Conservation (phyloP, 2,329 filamentous ascomycete genomes). For the Penicillium sclerotigenum region DNA sequence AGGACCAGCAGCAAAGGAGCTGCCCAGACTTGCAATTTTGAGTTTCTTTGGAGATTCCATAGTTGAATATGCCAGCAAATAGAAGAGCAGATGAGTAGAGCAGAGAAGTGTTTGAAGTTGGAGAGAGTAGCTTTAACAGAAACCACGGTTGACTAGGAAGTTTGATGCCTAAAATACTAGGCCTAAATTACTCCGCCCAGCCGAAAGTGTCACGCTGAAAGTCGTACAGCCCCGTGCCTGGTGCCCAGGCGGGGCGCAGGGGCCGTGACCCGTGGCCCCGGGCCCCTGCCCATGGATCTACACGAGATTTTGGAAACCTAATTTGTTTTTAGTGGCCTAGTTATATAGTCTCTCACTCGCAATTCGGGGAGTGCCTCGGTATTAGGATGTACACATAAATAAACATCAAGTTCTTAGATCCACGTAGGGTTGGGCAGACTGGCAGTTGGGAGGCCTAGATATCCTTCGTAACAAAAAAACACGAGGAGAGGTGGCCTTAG, state of each 20-base stretch:
- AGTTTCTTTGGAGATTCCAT: constrained; percentile 3
- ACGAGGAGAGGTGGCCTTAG: background rate
- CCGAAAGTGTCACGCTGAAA: too few relatives aligned
- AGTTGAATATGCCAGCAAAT: background rate
- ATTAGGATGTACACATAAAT: background rate
- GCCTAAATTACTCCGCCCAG: background rate
- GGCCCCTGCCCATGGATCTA: background rate
- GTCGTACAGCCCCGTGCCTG: too few relatives aligned
- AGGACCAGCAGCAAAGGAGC: constrained; percentile 18
- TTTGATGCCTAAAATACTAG: background rate
- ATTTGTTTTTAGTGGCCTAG: background rate
- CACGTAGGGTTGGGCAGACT: background rate
- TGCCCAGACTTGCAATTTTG: constrained; percentile 15
- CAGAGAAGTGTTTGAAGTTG: background rate
- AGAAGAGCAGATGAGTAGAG: background rate
- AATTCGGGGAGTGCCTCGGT: background rate
- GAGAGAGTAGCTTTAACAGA: background rate
- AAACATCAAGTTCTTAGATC: background rate
- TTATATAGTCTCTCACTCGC: background rate
- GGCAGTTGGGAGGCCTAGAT: background rate
- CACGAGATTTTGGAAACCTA: background rate
- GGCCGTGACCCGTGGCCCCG: background rate
- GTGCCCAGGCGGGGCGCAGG: background rate
- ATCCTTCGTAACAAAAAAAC: background rate
- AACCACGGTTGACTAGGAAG: background rate